Conservation (phyloP, 768 basidiomycete genomes). For the Solioccasus polychromus region DNA sequence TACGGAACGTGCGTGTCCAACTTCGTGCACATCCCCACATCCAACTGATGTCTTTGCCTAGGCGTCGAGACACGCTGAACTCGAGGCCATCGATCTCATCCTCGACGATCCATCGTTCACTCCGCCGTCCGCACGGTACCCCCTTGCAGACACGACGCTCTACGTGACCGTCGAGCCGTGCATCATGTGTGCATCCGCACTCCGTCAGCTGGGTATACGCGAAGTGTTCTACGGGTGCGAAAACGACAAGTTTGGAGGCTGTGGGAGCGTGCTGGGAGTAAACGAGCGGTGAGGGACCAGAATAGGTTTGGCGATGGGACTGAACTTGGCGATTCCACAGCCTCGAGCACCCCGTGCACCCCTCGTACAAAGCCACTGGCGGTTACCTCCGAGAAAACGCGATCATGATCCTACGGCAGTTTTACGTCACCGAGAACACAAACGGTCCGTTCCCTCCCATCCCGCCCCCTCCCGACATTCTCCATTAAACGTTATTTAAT, state of each 20-base stretch:
- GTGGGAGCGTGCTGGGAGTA: conserved; percentile 89
- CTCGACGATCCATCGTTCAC: conserved; percentile 61
- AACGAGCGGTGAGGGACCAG: conserved; percentile 58
- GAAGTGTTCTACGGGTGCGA: conserved; percentile 91
- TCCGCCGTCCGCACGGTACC: conserved; percentile 46
- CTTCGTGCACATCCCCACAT: neutral
- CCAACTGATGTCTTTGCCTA: conserved; percentile 29
- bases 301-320: neutral
- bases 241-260: conserved; percentile 96
- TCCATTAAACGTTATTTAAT: conserved; percentile 8
- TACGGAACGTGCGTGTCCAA: conserved; percentile 67
- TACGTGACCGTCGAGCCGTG: conserved; percentile 99
- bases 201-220: conserved; percentile 89
- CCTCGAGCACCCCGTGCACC: conserved; percentile 68
- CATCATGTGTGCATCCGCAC: conserved; percentile 97
- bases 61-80: conserved; percentile 97
- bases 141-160: conserved; percentile 75
- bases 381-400: conserved; percentile 81
- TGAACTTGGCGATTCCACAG: conserved; percentile 36
- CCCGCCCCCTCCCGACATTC: conserved; percentile 1
- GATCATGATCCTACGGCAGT: conserved; percentile 80
- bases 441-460: conserved; percentile 57
- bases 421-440: conserved; percentile 90
- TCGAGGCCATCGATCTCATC: conserved; percentile 93
- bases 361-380: conserved; percentile 68